Percentiles rank a stretch among this genome's conserved stretches.
phyloP scores from a whole-genome alignment of 306 rosid genomes.

The Dalbergia cochinchinensis region DNA sequence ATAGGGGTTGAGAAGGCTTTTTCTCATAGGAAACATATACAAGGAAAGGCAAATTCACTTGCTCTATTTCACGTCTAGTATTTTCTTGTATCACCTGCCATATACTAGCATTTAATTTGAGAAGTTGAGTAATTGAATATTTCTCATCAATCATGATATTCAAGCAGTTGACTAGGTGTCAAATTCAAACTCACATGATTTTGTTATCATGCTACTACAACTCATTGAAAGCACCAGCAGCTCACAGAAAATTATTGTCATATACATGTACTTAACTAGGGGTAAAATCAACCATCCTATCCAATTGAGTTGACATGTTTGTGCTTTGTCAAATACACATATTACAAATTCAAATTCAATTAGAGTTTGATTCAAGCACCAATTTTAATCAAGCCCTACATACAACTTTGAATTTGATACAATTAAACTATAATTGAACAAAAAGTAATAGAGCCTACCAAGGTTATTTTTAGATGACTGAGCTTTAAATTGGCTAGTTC shows the following conservation, averaged over 20 bases:
- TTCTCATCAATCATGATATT: not conserved
- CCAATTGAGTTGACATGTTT: too few species aligned
- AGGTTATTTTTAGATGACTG: not conserved
- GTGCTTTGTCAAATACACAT: not conserved
- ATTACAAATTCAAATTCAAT: not conserved
- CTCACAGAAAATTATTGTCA: too few species aligned
- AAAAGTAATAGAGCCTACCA: constrained; percentile 23
- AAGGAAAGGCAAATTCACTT: constrained; percentile 57
- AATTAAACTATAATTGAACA: not conserved
- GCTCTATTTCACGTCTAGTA: constrained; percentile 36
- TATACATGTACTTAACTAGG: too few species aligned
- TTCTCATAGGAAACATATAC: too few species aligned
- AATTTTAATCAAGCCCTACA: not conserved
- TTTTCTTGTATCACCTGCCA: constrained; percentile 53
- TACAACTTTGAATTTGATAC: constrained; percentile 19
- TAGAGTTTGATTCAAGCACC: not conserved
- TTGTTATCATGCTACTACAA: not conserved
- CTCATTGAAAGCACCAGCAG: too few species aligned
- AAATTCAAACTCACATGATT: constrained; percentile 21
- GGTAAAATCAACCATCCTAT: too few species aligned
- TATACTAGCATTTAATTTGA: not conserved
- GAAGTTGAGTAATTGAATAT: not conserved
- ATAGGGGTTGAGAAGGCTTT: too few species aligned
- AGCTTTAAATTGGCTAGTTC: not conserved
- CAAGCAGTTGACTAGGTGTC: not conserved